Evolutionary conservation across 1,284 basidiomycete genomes (phyloP).

Genomic region (Fomitopsis betulina): DNA sequence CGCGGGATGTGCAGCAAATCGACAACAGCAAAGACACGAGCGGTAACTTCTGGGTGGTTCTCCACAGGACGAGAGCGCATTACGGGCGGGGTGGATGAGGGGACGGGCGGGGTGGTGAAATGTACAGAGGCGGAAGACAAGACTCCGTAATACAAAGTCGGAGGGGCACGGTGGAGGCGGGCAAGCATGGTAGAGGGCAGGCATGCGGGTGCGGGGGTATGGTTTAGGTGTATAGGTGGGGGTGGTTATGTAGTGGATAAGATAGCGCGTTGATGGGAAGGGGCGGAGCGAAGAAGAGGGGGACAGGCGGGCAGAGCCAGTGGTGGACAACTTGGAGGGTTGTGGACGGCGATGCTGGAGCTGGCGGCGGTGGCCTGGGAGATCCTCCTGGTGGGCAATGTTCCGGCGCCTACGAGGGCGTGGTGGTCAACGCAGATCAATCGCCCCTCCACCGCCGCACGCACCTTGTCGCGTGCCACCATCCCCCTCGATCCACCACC

Average conservation of each 20-base stretch:
- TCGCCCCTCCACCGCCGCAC: neutral
- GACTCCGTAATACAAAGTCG: neutral
- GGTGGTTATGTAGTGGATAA: constrained; percentile 2
- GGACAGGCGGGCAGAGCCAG: neutral
- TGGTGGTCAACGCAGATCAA: neutral
- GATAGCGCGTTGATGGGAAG: neutral
- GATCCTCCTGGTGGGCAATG: neutral
- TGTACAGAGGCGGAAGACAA: neutral
- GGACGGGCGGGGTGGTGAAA: neutral
- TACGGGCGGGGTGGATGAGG: neutral
- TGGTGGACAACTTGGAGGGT: neutral
- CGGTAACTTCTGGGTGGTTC: neutral
- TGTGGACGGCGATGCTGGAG: neutral
- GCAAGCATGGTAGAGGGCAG: neutral
- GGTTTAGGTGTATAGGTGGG: neutral
- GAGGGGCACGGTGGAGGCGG: neutral
- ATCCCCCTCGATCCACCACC: neutral
- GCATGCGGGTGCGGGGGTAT: neutral
- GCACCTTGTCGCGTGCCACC: neutral
- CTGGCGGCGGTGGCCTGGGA: neutral
- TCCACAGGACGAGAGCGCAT: neutral
- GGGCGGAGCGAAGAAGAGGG: neutral
- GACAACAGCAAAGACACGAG: constrained; percentile 11
- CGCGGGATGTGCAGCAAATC: constrained; percentile 7
- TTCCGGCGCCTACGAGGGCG: neutral